These are phyloP conservation scores for Nakazawaea siamensis DNA, from an alignment of 805 yeast genomes.

Conservation along the genomic window DNA sequence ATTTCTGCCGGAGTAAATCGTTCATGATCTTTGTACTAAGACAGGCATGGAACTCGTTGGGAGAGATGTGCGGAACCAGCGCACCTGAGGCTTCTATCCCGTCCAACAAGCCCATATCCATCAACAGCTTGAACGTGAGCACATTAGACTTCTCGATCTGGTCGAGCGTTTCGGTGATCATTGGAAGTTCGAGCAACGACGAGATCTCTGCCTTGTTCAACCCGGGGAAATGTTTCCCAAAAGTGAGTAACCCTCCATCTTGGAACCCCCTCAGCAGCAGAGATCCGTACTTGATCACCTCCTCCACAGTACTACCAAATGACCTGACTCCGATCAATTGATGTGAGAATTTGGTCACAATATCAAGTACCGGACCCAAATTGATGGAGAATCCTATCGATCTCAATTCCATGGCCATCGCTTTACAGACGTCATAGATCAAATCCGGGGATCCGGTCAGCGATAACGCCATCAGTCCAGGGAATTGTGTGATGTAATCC, in stretches of 20 bases:
- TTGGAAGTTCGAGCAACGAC: conserved; percentile 47
- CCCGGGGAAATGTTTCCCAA: conserved; percentile 64
- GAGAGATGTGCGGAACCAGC: conserved; percentile 52
- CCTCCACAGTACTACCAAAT: conserved; percentile 53
- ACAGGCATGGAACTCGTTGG: conserved; percentile 57
- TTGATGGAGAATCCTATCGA: conserved; percentile 48
- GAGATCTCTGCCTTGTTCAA: conserved; percentile 56
- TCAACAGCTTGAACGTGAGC: conserved; percentile 41
- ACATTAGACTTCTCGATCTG: conserved; percentile 42
- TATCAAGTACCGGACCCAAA: conserved; percentile 58
- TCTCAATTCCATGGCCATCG: conserved; percentile 43
- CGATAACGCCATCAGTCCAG: conserved; percentile 58
- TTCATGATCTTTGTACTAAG: conserved; percentile 44
- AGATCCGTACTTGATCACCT: conserved; percentile 43
- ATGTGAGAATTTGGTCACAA: conserved; percentile 45
- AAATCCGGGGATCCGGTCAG: conserved; percentile 43
- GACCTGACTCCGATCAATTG: conserved; percentile 53
- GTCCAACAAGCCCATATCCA: conserved; percentile 36
- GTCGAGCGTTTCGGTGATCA: conserved; percentile 46
- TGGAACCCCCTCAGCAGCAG: conserved; percentile 46
- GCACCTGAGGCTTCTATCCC: conserved; percentile 57
- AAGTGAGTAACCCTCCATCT: conserved; percentile 44
- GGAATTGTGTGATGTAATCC: conserved; percentile 44
- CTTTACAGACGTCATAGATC: conserved; percentile 43
- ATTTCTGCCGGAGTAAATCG: conserved; percentile 39